Evolutionary conservation across 176 grass and related monocot genomes (phyloP).

Genomic region (Carex pumila): DNA sequence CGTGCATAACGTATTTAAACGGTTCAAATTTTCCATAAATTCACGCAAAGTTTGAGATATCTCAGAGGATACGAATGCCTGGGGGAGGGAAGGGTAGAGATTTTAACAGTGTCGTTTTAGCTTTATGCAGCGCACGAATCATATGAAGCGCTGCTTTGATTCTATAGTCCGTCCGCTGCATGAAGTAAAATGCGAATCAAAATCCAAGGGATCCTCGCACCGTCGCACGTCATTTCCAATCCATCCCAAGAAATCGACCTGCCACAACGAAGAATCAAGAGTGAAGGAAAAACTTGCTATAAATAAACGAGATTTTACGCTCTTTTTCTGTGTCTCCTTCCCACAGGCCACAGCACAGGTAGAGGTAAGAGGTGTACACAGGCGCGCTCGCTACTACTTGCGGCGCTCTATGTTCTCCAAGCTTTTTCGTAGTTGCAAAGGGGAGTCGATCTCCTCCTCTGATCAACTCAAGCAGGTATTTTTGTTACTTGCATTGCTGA

Average conservation of each 20-base stretch:
- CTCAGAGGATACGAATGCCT: no score
- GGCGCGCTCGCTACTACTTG: background rate
- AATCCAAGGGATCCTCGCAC: no score
- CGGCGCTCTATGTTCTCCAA: constrained; percentile 26
- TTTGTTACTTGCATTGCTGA: background rate
- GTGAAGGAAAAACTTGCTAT: background rate
- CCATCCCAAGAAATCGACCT: background rate
- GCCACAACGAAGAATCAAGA: background rate
- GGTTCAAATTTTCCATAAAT: no score
- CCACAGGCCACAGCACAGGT: background rate
- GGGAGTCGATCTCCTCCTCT: constrained; percentile 10
- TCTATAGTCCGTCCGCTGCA: no score
- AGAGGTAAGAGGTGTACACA: background rate
- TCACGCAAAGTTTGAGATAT: no score
- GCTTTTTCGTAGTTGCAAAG: constrained; percentile 20
- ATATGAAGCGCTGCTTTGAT: no score
- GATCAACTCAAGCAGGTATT: constrained; percentile 29
- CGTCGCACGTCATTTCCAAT: background rate
- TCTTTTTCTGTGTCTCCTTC: background rate
- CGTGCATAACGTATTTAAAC: no score
- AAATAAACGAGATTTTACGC: background rate
- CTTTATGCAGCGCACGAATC: no score
- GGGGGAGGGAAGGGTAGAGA: no score
- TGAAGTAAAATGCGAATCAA: no score
- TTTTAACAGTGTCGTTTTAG: no score